Evolutionary conservation across 2,329 filamentous ascomycete species (phyloP).

Genomic region (Ambrosiella cleistominuta): DNA sequence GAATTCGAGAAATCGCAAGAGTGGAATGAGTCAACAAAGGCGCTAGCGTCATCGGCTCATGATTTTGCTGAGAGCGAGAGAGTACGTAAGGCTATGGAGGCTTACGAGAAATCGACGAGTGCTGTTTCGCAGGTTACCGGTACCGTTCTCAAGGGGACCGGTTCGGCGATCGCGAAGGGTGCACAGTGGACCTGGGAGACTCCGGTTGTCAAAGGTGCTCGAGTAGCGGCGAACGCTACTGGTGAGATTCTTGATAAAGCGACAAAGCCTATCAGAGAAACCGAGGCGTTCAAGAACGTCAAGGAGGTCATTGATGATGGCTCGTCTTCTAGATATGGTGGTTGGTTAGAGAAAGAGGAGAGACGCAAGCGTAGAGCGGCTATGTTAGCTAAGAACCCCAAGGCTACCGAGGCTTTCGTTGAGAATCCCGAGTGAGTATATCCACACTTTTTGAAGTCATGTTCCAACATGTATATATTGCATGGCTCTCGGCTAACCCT

Average conservation of each 20-base stretch:
- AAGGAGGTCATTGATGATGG: conserved; percentile 96
- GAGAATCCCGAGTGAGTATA: conserved; percentile 76
- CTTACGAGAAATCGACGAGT: conserved; percentile 72
- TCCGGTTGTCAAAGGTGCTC: conserved; percentile 73
- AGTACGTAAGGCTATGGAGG: conserved; percentile 68
- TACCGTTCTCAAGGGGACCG: conserved; percentile 69
- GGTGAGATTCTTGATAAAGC: conserved; percentile 80
- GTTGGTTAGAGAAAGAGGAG: conserved; percentile 95
- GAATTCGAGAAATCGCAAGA: conserved; percentile 97
- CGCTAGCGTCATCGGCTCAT: conserved; percentile 71
- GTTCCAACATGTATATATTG: not conserved
- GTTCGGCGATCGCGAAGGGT: conserved; percentile 71
- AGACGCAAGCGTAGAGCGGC: conserved; percentile 61
- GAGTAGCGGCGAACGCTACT: conserved; percentile 70
- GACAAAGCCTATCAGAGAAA: conserved; percentile 86
- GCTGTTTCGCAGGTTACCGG: conserved; percentile 64
- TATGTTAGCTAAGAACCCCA: conserved; percentile 40
- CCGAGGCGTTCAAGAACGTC: conserved; percentile 84
- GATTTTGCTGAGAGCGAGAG: conserved; percentile 88
- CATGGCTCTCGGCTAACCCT: not conserved
- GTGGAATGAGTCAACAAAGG: conserved; percentile 98
- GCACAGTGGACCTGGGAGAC: conserved; percentile 98
- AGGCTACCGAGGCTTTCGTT: conserved; percentile 41
- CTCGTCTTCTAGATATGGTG: conserved; percentile 86
- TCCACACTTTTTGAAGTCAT: not conserved